Evolutionary conservation across 768 basidiomycete species (phyloP), one percentile per base, ranked within the genome.

Genomic region (Inosperma sp.): DNA sequence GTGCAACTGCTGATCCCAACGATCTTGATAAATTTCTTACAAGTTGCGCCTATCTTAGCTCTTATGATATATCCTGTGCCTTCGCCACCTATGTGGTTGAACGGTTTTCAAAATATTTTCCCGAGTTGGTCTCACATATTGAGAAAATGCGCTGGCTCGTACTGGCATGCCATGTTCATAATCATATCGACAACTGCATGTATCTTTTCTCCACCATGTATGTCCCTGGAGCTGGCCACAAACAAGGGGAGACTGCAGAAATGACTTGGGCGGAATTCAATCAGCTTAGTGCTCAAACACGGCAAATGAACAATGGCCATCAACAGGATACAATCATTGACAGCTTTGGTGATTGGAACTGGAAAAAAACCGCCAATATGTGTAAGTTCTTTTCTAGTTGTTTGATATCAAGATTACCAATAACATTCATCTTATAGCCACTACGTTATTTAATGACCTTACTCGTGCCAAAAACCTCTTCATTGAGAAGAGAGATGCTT

Each of bases 241-340:
- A 1, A 66, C 67, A 52, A 43, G 59, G 5, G 22, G 65, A 70
- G 48, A 61, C 58, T 1, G 59, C 63, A 0, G 68, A 70, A 52
- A 49, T 58, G 4, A 29, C 39, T 2, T 70, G 68, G 68, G 29
- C 53, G 0, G 50, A 62, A 25, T 17, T 51, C 2, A 68, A 68
- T 34, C 55, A 56, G n/a, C 48, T 63, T 6, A 60, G 53, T 0
- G 35, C 53, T 0, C 59, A 60, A 16, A 59, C 56, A 3, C 54
- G 58, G 1, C 65, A 68, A 42, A 68, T 68, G 68, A 64, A 59
- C 22, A 44, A 55, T n/a, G 65, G 67, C 0, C 56, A 66, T 53
- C 54, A 64, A 4, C 60, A 64, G 7, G 65, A 66, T 21, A 56
- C 52, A 3, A 35, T 62, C 5, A 62, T 56, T 10, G 57, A 55